phyloP scores from a whole-genome alignment of 495 filamentous ascomycete species.

The Trypethelium eluteriae region DNA sequence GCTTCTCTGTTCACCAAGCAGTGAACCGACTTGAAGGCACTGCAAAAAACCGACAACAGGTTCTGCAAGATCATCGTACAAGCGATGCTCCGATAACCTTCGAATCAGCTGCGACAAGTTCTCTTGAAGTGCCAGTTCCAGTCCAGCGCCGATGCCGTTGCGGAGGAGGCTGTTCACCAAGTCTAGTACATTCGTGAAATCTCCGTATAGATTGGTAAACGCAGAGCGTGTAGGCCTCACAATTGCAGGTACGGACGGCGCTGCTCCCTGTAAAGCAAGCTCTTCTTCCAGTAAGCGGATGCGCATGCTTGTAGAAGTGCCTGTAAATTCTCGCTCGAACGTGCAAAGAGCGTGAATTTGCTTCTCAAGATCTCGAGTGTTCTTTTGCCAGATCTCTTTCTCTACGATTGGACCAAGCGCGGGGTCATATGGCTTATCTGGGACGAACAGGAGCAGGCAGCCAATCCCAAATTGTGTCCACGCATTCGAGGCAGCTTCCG shows the following conservation, averaged over 20 bases:
- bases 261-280: constrained; percentile 53
- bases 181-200: constrained; percentile 55
- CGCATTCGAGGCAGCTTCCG: constrained; percentile 33
- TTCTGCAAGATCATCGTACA: constrained; percentile 74
- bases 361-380: constrained; percentile 45
- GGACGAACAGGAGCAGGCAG: constrained; percentile 70
- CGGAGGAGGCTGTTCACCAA: neutral
- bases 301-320: constrained; percentile 56
- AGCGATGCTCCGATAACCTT: constrained; percentile 59
- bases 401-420: constrained; percentile 68
- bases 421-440: constrained; percentile 79
- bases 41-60: constrained; percentile 76
- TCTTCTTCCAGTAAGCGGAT: constrained; percentile 52
- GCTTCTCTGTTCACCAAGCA: neutral
- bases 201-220: constrained; percentile 65
- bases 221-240: constrained; percentile 62
- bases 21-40: constrained; percentile 45
- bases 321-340: constrained; percentile 62
- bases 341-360: constrained; percentile 53
- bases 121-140: constrained; percentile 41
- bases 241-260: constrained; percentile 54
- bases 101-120: constrained; percentile 63
- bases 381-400: constrained; percentile 53
- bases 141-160: neutral
- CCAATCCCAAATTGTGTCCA: constrained; percentile 61